Evolutionary conservation across 176 grass and related monocot genomes (phyloP).

Genomic region (Melocanna baccifera): DNA sequence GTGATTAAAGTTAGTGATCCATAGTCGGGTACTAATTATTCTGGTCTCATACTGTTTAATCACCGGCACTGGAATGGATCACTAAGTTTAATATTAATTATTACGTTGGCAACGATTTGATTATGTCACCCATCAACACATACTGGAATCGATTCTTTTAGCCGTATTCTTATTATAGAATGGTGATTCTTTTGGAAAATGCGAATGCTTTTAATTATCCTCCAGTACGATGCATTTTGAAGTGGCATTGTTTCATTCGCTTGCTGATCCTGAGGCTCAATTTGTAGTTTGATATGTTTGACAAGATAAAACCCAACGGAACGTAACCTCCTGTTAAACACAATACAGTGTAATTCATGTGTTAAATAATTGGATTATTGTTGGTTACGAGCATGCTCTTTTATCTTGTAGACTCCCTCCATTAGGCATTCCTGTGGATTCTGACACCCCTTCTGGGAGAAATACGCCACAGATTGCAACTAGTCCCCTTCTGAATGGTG

Average conservation of each 20-base stretch:
- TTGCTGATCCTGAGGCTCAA: neutral
- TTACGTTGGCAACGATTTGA: neutral
- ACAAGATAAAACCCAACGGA: neutral
- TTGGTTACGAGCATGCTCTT: conserved; percentile 8
- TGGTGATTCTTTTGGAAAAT: neutral
- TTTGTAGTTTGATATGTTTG: neutral
- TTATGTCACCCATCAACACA: neutral
- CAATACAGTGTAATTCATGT: neutral
- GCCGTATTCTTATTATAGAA: neutral
- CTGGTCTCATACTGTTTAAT: neutral
- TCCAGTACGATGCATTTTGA: neutral
- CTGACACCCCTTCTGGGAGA: conserved; percentile 42
- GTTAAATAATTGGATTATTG: neutral
- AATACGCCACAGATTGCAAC: conserved; percentile 36
- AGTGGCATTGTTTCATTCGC: neutral
- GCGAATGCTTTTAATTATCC: neutral
- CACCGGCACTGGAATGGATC: too few relatives aligned
- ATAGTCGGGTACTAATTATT: neutral
- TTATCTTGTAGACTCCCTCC: conserved; percentile 53
- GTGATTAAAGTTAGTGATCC: neutral
- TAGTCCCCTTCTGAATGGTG: conserved; percentile 44
- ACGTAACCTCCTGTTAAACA: neutral
- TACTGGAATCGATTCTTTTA: neutral
- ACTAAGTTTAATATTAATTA: neutral
- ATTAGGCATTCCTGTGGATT: conserved; percentile 45